Conservation (phyloP, 208 protist genomes). For the Acanthamoeba divionensis region DNA sequence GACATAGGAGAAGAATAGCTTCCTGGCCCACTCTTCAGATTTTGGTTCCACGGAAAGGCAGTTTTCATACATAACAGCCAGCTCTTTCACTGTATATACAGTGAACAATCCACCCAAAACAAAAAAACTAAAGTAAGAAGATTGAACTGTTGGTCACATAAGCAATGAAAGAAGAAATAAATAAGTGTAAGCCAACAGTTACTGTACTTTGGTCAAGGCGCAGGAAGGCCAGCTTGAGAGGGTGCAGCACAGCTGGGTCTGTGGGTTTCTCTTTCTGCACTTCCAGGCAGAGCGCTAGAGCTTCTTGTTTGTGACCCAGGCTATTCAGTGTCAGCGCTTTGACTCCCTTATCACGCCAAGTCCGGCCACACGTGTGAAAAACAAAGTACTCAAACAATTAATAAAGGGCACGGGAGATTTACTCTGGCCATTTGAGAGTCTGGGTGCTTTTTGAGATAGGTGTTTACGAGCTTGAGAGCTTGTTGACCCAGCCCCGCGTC, state of each 20-base stretch:
- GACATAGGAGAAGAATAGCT: slow-evolving; percentile 31
- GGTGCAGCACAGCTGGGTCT: neutral
- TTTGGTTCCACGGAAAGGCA: neutral
- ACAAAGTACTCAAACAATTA: neutral
- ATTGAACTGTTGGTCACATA: neutral
- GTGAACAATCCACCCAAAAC: neutral
- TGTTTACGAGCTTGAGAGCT: slow-evolving; percentile 3
- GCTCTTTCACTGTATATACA: neutral
- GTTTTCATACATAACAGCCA: neutral
- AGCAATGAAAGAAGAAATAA: neutral
- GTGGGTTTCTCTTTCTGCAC: neutral
- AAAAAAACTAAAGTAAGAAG: neutral
- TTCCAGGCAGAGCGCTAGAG: neutral
- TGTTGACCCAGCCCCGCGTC: neutral
- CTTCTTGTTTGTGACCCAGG: slow-evolving; percentile 21
- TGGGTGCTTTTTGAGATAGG: slow-evolving; percentile 46
- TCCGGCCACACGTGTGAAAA: neutral
- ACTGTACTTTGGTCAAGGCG: neutral
- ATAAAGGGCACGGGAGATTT: neutral
- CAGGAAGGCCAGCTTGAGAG: neutral
- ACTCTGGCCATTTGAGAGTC: neutral
- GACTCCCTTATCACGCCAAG: neutral
- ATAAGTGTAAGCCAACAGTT: neutral
- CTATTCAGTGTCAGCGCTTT: neutral
- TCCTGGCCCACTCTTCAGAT: neutral